Evolutionary conservation across 169 alveolate genomes (phyloP).

Genomic region (Condylostoma magnum): DNA sequence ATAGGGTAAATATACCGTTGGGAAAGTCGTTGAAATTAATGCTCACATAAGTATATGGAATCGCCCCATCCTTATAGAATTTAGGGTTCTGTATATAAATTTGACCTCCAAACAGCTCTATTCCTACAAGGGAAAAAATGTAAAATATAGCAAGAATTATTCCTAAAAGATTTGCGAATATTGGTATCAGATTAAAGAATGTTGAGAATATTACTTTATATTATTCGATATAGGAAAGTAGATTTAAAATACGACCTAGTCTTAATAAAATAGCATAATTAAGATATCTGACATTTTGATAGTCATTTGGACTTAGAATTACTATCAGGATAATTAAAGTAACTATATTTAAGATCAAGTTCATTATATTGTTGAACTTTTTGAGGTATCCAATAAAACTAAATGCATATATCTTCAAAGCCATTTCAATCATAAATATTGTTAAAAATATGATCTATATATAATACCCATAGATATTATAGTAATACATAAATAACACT

Average conservation of each 20-base stretch:
- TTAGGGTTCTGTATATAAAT: neutral
- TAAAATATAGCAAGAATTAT: conserved; percentile 32
- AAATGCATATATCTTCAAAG: neutral
- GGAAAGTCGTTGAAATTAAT: conserved; percentile 41
- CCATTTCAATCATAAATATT: neutral
- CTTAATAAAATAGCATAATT: neutral
- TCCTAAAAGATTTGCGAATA: conserved; percentile 34
- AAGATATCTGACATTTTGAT: neutral
- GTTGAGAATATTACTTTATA: conserved; percentile 37
- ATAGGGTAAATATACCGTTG: conserved; percentile 30
- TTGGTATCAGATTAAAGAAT: conserved; percentile 15
- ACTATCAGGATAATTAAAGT: neutral
- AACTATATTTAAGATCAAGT: neutral
- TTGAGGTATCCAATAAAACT: neutral
- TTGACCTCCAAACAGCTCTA: conserved; percentile 35
- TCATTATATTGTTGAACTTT: neutral
- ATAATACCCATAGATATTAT: neutral
- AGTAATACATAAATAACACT: neutral
- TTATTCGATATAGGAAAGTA: conserved; percentile 18
- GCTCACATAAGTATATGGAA: conserved; percentile 34
- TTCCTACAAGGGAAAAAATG: conserved; percentile 33
- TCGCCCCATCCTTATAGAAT: conserved; percentile 22
- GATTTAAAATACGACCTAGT: conserved; percentile 1
- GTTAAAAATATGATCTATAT: neutral
- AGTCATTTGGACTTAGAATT: neutral